Percentiles rank a stretch among this genome's conserved stretches.
phyloP scores from a whole-genome alignment of 2,329 filamentous ascomycete genomes.

The Venturiaceae sp. region DNA sequence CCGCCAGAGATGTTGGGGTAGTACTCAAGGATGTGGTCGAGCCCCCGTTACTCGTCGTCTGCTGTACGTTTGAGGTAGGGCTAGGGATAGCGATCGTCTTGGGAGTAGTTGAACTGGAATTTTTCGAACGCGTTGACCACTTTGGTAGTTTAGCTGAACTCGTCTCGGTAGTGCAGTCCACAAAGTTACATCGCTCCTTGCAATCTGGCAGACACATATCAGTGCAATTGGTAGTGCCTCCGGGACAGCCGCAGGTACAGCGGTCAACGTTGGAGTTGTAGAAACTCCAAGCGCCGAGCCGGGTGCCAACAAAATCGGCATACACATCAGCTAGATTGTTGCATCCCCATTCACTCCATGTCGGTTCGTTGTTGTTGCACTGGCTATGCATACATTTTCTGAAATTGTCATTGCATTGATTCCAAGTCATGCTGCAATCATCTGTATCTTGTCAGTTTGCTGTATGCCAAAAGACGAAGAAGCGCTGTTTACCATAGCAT shows the following conservation, averaged over 20 bases:
- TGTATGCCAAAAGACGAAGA: no score
- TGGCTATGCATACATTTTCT: not conserved
- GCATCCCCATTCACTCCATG: constrained; percentile 3
- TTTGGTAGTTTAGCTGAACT: not conserved
- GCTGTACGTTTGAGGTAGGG: not conserved
- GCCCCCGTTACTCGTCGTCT: not conserved
- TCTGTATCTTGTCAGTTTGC: not conserved
- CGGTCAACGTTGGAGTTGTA: not conserved
- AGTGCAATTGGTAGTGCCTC: not conserved
- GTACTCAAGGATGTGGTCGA: not conserved
- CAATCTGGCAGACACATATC: constrained; percentile 6
- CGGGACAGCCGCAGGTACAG: constrained; percentile 2
- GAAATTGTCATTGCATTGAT: constrained; percentile 1
- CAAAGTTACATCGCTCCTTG: not conserved
- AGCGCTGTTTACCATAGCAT: constrained; percentile 6
- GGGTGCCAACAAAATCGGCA: not conserved
- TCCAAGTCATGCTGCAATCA: not conserved
- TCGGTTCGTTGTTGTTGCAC: not conserved
- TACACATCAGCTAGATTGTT: not conserved
- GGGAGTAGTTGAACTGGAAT: not conserved
- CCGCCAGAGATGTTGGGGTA: not conserved
- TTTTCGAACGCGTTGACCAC: not conserved
- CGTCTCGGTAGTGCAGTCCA: not conserved
- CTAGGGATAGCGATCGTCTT: not conserved
- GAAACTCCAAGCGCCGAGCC: not conserved